Conservation (phyloP, 2,329 filamentous ascomycete genomes). For the Purpureocillium lavendulum region DNA sequence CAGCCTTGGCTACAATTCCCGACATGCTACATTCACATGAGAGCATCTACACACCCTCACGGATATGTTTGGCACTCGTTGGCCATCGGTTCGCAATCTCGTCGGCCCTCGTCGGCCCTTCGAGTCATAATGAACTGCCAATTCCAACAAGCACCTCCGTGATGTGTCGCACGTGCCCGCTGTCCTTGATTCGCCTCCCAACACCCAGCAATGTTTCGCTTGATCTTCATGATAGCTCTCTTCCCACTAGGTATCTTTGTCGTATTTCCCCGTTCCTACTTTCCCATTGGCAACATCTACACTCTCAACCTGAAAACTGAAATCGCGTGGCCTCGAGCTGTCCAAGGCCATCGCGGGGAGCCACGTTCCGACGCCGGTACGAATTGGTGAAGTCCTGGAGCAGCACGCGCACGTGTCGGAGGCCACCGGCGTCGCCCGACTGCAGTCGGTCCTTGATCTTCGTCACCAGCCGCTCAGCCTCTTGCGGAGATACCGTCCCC, state of each 20-base stretch:
- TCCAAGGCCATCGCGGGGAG: slow-evolving; percentile 85
- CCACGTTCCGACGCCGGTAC: slow-evolving; percentile 88
- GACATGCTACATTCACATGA: no score
- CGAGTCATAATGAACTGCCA: no score
- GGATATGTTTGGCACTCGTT: no score
- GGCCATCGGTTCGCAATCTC: not conserved
- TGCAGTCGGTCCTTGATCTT: slow-evolving; percentile 74
- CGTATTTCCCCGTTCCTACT: slow-evolving; percentile 2
- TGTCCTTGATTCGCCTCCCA: not conserved
- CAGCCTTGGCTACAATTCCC: no score
- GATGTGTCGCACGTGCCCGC: not conserved
- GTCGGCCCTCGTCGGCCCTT: not conserved
- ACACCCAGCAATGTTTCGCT: slow-evolving; percentile 3
- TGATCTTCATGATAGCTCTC: not conserved
- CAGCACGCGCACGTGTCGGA: slow-evolving; percentile 72
- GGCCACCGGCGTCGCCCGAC: slow-evolving; percentile 48
- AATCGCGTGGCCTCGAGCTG: slow-evolving; percentile 81
- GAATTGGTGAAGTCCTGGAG: slow-evolving; percentile 96
- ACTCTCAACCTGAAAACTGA: slow-evolving; percentile 52
- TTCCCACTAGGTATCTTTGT: not conserved
- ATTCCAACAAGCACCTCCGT: not conserved
- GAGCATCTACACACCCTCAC: no score
- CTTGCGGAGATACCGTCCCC: slow-evolving; percentile 70
- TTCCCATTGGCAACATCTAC: slow-evolving; percentile 3
- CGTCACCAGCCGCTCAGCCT: slow-evolving; percentile 71